Evolutionary conservation across 768 basidiomycete species (phyloP).

Genomic region (Mrakia blollopis): DNA sequence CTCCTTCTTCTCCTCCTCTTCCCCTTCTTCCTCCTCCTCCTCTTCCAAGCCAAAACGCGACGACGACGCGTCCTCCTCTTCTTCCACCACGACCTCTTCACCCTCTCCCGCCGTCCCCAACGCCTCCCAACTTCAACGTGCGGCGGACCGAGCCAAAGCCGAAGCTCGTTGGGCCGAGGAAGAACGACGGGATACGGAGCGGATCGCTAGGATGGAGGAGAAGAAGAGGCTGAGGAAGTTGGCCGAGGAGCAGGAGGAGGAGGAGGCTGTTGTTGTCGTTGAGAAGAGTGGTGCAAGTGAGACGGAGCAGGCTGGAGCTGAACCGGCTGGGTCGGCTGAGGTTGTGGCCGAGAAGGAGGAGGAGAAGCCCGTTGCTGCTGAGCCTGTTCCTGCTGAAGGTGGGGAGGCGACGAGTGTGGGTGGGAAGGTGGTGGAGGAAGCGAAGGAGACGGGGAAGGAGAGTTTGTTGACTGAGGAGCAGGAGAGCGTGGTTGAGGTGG

Average conservation of each 20-base stretch:
- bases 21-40: slow-evolving; percentile 7
- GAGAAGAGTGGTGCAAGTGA: background rate
- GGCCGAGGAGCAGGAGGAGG: background rate
- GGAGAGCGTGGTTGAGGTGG: background rate
- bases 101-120: slow-evolving; percentile 17
- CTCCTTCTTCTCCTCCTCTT: slow-evolving; percentile 58
- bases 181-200: slow-evolving; percentile 25
- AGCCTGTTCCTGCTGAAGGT: too few species aligned
- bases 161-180: slow-evolving; percentile 30
- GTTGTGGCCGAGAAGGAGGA: too few species aligned
- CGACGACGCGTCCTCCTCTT: too few species aligned
- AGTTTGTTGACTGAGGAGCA: slow-evolving; percentile 6
- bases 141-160: slow-evolving; percentile 26
- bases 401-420: too few species aligned
- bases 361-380: too few species aligned
- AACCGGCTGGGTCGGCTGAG: background rate
- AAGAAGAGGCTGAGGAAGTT: background rate
- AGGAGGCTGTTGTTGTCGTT: background rate
- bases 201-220: slow-evolving; percentile 24
- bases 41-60: background rate
- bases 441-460: background rate
- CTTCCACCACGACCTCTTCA: background rate
- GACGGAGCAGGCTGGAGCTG: slow-evolving; percentile 14
- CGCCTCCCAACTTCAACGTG: slow-evolving; percentile 17
- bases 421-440: background rate